Percentiles rank a stretch among this genome's conserved stretches.
Conservation (phyloP, 352 stramenopile species). For the Phytopythium helicoides region DNA sequence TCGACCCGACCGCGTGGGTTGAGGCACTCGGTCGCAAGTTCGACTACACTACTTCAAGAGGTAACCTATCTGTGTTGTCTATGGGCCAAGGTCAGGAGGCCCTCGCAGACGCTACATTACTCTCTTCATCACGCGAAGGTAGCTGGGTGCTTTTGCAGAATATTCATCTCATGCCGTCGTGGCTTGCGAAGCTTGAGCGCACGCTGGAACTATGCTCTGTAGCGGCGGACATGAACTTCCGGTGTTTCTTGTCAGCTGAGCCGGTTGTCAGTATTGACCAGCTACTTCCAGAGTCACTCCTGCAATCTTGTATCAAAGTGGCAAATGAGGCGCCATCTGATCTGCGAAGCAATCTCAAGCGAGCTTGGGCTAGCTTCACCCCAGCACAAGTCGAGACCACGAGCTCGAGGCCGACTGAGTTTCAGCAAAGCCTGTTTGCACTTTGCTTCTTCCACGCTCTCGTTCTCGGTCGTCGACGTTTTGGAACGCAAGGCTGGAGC, state of each 20-base stretch:
- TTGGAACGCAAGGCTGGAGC: conserved; percentile 92
- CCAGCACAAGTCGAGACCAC: conserved; percentile 76
- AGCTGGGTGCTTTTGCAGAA: conserved; percentile 92
- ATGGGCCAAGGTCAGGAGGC: conserved; percentile 90
- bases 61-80: conserved; percentile 79
- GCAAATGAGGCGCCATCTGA: conserved; percentile 82
- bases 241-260: conserved; percentile 94
- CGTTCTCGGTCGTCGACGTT: conserved; percentile 86
- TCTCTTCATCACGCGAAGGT: conserved; percentile 68
- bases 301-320: conserved; percentile 88
- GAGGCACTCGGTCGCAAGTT: conserved; percentile 83
- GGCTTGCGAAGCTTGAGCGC: conserved; percentile 82
- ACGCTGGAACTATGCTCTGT: conserved; percentile 75
- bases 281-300: conserved; percentile 72
- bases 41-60: conserved; percentile 74
- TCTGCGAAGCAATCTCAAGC: conserved; percentile 77
- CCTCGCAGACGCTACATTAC: conserved; percentile 64
- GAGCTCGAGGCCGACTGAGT: conserved; percentile 69
- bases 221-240: conserved; percentile 90
- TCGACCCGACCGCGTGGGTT: conserved; percentile 84
- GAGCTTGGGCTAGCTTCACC: conserved; percentile 77
- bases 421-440: conserved; percentile 92
- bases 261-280: conserved; percentile 6
- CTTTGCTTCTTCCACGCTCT: conserved; percentile 95
- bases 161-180: conserved; percentile 91